These are phyloP conservation scores for Fomitopsis pinicola DNA, from an alignment of 1,284 basidiomycete genomes.

Conservation along the genomic window DNA sequence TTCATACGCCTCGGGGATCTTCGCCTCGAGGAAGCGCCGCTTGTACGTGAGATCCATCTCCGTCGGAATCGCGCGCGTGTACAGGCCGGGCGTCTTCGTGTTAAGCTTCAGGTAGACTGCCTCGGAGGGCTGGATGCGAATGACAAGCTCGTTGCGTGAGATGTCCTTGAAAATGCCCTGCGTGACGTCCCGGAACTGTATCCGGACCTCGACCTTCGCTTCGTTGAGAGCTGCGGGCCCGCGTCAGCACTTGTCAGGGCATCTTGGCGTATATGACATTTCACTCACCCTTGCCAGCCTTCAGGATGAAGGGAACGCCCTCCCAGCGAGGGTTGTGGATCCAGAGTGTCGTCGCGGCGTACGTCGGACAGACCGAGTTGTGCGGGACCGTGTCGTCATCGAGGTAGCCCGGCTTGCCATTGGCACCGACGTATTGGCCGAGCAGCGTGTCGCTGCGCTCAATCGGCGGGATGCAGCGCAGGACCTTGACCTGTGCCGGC, in stretches of 20 bases:
- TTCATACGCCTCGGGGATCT: conserved; percentile 95
- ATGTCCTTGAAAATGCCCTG: conserved; percentile 95
- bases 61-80: conserved; percentile 85
- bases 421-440: conserved; percentile 86
- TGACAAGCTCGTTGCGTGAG: conserved; percentile 90
- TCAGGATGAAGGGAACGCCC: conserved; percentile 95
- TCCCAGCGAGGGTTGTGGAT: conserved; percentile 97
- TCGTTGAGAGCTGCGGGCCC: conserved; percentile 80
- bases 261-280: too few relatives aligned
- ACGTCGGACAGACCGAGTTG: conserved; percentile 89
- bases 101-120: conserved; percentile 96
- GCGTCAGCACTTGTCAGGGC: neutral
- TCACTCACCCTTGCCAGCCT: conserved; percentile 86
- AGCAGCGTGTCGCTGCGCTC: conserved; percentile 76
- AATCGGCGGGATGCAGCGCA: conserved; percentile 85
- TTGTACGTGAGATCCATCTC: conserved; percentile 99
- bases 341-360: conserved; percentile 82
- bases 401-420: conserved; percentile 94
- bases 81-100: conserved; percentile 86
- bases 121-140: conserved; percentile 93
- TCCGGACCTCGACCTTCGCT: conserved; percentile 93
- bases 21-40: conserved; percentile 82
- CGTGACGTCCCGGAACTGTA: conserved; percentile 96
- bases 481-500: conserved; percentile 81
- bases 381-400: conserved; percentile 94